Percentiles rank a stretch among this genome's conserved stretches.
Conservation (phyloP, 1,139 yeast species). For the Lodderomyces jiufengensis region DNA sequence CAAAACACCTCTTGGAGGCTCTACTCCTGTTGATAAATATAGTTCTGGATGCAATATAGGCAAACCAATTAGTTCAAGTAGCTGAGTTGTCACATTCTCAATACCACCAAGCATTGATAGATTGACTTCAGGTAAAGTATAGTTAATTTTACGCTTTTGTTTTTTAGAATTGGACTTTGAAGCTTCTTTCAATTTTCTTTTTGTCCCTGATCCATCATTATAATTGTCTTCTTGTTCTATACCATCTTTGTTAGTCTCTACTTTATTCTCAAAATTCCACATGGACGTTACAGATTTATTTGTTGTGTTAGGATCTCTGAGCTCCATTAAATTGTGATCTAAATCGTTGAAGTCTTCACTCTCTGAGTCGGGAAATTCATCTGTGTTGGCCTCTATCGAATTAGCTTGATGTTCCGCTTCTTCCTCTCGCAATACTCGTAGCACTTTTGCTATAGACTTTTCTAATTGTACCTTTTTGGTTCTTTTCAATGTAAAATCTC, state of each 20-base stretch:
- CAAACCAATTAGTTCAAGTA: constrained; percentile 85
- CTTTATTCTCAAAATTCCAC: constrained; percentile 45
- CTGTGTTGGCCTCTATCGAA: constrained; percentile 23
- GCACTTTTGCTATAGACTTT: constrained; percentile 54
- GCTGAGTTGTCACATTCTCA: constrained; percentile 74
- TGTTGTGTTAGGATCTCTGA: constrained; percentile 57
- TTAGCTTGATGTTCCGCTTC: constrained; percentile 31
- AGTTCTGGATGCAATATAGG: constrained; percentile 95
- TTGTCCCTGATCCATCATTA: constrained; percentile 19
- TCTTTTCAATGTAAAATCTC: constrained; percentile 64
- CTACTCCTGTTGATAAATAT: constrained; percentile 81
- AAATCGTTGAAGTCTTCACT: constrained; percentile 17
- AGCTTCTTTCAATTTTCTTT: constrained; percentile 31
- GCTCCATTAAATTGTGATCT: constrained; percentile 56
- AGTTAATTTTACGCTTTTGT: constrained; percentile 49
- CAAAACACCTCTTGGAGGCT: constrained; percentile 94
- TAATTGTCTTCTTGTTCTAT: constrained; percentile 5
- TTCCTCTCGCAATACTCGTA: constrained; percentile 43
- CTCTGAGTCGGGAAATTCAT: constrained; percentile 9
- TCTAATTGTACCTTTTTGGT: constrained; percentile 57
- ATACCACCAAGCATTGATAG: constrained; percentile 85
- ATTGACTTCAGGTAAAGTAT: constrained; percentile 66
- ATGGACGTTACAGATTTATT: constrained; percentile 72
- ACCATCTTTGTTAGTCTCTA: constrained; percentile 4
- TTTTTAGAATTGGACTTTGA: constrained; percentile 26